Conservation (phyloP, 2,329 filamentous ascomycete genomes). For the Purpureocillium takamizusanense region DNA sequence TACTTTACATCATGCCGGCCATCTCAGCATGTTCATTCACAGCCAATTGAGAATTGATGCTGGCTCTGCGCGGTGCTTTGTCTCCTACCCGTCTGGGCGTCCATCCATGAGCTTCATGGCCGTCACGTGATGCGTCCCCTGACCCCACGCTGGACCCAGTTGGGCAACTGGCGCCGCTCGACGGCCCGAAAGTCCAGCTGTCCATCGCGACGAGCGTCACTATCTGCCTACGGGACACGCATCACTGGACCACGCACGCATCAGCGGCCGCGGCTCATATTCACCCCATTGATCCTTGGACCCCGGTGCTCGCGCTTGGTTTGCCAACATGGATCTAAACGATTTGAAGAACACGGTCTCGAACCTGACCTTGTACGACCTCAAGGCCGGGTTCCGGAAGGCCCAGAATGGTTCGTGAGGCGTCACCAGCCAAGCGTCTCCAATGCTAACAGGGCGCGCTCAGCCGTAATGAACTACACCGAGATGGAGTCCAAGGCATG, state of each 20-base stretch:
- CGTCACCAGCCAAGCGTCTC: conserved; percentile 3
- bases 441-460: conserved; percentile 17
- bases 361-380: conserved; percentile 87
- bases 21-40: too few relatives aligned
- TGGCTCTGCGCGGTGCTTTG: too few relatives aligned
- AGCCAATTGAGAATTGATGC: too few relatives aligned
- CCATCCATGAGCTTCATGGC: too few relatives aligned
- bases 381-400: conserved; percentile 91
- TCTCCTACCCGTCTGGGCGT: too few relatives aligned
- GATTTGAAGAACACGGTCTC: conserved; percentile 78
- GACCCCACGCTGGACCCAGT: background rate
- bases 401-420: conserved; percentile 76
- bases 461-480: conserved; percentile 96
- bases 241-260: too few relatives aligned
- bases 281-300: background rate
- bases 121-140: background rate
- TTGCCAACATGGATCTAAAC: conserved; percentile 68
- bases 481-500: conserved; percentile 72
- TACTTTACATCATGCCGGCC: too few relatives aligned
- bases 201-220: conserved; percentile 7
- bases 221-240: background rate
- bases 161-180: conserved; percentile 1
- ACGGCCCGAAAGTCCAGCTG: conserved; percentile 16
- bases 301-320: conserved; percentile 1
- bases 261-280: background rate